These are phyloP conservation scores for Pseudozyma sp. DNA, from an alignment of 1,284 basidiomycete genomes.

Conservation along the genomic window DNA sequence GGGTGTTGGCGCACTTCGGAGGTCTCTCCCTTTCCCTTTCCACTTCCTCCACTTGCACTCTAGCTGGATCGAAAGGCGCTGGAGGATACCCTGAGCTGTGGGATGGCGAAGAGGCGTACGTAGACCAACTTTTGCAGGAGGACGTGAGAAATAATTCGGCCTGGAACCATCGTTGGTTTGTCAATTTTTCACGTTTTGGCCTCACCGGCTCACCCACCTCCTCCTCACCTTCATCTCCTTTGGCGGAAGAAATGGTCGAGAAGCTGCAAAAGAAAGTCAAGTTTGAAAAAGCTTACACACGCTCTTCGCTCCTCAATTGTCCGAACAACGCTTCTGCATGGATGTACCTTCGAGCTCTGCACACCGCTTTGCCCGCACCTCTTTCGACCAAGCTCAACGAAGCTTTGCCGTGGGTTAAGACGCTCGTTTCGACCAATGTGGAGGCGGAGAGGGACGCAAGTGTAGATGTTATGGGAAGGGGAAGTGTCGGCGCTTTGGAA, in stretches of 20 bases:
- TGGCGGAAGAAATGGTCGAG: not conserved
- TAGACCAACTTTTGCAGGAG: slow-evolving; percentile 78
- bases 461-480: slow-evolving; percentile 39
- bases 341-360: slow-evolving; percentile 62
- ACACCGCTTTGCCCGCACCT: not conserved
- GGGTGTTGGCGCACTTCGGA: slow-evolving; percentile 64
- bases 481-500: slow-evolving; percentile 53
- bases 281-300: slow-evolving; percentile 45
- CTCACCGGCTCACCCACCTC: slow-evolving; percentile 12
- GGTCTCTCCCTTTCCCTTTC: slow-evolving; percentile 28
- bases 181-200: slow-evolving; percentile 74
- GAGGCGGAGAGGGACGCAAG: slow-evolving; percentile 36
- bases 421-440: slow-evolving; percentile 17
- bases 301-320: slow-evolving; percentile 25
- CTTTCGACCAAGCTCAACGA: not conserved
- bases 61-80: slow-evolving; percentile 15
- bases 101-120: slow-evolving; percentile 81
- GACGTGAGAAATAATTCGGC: slow-evolving; percentile 96
- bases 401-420: slow-evolving; percentile 18
- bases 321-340: slow-evolving; percentile 64
- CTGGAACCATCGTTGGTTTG: slow-evolving; percentile 97
- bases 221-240: not conserved
- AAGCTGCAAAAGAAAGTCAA: slow-evolving; percentile 36
- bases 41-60: not conserved
- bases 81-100: slow-evolving; percentile 73